Evolutionary conservation across 2,329 filamentous ascomycete genomes (phyloP).

Genomic region (Hypoxylon sp.): DNA sequence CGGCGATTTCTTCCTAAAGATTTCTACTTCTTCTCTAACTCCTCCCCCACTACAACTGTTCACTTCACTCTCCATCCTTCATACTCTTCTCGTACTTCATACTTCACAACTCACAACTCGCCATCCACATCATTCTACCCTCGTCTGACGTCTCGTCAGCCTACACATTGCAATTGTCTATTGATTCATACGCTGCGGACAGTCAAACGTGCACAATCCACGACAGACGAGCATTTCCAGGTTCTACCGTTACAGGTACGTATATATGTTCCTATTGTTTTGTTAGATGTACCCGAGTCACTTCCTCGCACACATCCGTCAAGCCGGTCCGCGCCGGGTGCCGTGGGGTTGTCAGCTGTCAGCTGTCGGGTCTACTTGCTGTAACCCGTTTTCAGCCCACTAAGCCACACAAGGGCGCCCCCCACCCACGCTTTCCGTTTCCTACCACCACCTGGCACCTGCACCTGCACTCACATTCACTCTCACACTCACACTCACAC

Average conservation of each 20-base stretch:
- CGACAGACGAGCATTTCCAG: not conserved
- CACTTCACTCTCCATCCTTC: not conserved
- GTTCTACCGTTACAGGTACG: too few relatives aligned
- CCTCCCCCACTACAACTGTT: not conserved
- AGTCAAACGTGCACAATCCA: not conserved
- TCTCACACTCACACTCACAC: conserved; percentile 17
- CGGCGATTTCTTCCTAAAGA: not conserved
- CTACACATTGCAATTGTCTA: too few relatives aligned
- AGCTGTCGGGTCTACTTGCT: not conserved
- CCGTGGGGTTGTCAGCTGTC: not conserved
- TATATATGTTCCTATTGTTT: not conserved
- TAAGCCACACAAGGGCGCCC: conserved; percentile 17
- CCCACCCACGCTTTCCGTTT: not conserved
- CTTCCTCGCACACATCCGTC: not conserved
- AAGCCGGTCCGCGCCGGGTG: conserved; percentile 19
- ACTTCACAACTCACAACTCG: too few relatives aligned
- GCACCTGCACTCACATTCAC: not conserved
- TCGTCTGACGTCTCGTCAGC: too few relatives aligned
- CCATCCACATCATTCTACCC: too few relatives aligned
- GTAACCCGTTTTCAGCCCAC: conserved; percentile 7
- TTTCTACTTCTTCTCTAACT: not conserved
- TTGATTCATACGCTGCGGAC: not conserved
- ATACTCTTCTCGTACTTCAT: too few relatives aligned
- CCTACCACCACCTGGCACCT: not conserved
- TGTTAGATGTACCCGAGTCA: not conserved